These are phyloP conservation scores for Penium margaritaceum DNA, from an alignment of 139 green algal genomes.

Conservation along the genomic window DNA sequence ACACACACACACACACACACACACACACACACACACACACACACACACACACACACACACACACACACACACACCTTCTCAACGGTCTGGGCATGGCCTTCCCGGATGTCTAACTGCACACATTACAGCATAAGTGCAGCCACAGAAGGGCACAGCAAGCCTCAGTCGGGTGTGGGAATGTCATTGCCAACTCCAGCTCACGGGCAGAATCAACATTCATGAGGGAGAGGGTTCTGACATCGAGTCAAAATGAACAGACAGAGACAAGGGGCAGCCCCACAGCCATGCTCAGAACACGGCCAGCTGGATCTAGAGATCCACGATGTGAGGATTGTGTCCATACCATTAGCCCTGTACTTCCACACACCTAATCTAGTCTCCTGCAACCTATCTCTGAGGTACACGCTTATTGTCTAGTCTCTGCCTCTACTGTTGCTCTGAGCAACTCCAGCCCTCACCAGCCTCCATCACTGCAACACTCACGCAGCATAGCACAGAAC, in stretches of 20 bases:
- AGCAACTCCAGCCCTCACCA: conserved; percentile 10
- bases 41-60: no score
- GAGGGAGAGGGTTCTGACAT: no score
- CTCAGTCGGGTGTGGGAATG: no score
- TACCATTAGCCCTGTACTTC: not conserved
- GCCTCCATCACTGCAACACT: not conserved
- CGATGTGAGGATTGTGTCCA: not conserved
- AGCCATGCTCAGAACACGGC: not conserved
- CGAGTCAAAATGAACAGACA: no score
- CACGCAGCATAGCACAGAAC: not conserved
- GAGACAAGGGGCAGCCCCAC: not conserved
- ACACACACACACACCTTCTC: no score
- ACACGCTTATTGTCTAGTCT: not conserved
- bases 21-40: no score
- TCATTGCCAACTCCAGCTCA: no score
- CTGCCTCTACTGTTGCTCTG: not conserved
- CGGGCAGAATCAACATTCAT: no score
- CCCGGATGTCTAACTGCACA: conserved; percentile 83
- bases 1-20: no score
- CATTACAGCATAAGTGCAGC: not conserved
- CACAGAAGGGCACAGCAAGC: not conserved
- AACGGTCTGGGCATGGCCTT: conserved; percentile 86
- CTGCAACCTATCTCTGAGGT: not conserved
- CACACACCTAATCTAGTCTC: not conserved
- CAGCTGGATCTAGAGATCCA: not conserved